phyloP scores from a whole-genome alignment of 805 yeast genomes.

The Allodekkera sacchari region DNA sequence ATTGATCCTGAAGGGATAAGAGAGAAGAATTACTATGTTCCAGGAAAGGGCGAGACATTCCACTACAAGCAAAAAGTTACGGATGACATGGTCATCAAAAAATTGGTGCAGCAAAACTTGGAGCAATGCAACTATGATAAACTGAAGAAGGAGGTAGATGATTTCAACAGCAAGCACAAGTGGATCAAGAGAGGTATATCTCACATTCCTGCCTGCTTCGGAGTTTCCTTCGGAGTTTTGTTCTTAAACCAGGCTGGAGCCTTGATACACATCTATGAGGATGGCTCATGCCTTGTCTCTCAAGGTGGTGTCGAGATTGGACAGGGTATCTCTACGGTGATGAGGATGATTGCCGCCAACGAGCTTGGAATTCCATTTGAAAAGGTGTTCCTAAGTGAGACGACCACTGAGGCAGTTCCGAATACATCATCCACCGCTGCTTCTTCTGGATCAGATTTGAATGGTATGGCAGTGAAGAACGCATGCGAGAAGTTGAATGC shows the following conservation, averaged over 20 bases:
- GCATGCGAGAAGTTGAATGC: conserved; percentile 38
- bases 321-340: conserved; percentile 40
- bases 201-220: conserved; percentile 39
- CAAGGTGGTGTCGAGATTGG: conserved; percentile 47
- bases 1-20: conserved; percentile 33
- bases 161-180: conserved; percentile 30
- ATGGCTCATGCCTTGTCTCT: conserved; percentile 37
- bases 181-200: conserved; percentile 42
- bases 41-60: conserved; percentile 23
- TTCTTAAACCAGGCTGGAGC: conserved; percentile 43
- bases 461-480: conserved; percentile 40
- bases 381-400: conserved; percentile 34
- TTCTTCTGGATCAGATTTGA: conserved; percentile 39
- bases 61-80: conserved; percentile 33
- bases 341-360: conserved; percentile 39
- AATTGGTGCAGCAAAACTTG: conserved; percentile 28
- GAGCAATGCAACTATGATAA: conserved; percentile 27
- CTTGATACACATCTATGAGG: conserved; percentile 34
- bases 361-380: conserved; percentile 34
- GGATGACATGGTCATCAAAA: conserved; percentile 31
- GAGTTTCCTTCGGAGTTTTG: conserved; percentile 37
- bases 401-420: conserved; percentile 39
- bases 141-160: conserved; percentile 28
- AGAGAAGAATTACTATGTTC: conserved; percentile 28
- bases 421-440: conserved; percentile 44